phyloP scores from a whole-genome alignment of 768 basidiomycete species.

The Lepiota brunneoincarnata region DNA sequence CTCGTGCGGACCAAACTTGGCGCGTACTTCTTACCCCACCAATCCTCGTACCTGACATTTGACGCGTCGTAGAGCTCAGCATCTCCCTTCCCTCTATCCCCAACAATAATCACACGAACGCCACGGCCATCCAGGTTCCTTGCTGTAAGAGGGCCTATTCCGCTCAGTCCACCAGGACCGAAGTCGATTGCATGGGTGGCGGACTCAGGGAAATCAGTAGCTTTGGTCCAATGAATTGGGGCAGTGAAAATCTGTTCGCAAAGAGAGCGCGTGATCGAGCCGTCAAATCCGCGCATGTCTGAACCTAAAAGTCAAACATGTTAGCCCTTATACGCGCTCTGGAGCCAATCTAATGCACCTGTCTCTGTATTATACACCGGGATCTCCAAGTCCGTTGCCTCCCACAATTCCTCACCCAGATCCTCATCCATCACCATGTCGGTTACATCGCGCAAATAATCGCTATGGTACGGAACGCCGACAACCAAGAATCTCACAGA shows the following conservation, averaged over 20 bases:
- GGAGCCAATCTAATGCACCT: slow-evolving; percentile 50
- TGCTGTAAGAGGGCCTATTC: slow-evolving; percentile 88
- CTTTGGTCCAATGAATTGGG: slow-evolving; percentile 91
- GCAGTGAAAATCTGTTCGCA: slow-evolving; percentile 92
- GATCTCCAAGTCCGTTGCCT: slow-evolving; percentile 62
- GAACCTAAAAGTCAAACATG: slow-evolving; percentile 50
- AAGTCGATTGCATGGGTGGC: slow-evolving; percentile 97
- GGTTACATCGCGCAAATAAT: slow-evolving; percentile 72
- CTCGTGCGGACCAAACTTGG: slow-evolving; percentile 87
- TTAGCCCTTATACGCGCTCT: slow-evolving; percentile 13
- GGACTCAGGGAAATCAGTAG: slow-evolving; percentile 83
- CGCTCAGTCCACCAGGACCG: slow-evolving; percentile 91
- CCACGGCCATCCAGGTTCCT: slow-evolving; percentile 93
- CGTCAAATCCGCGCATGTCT: slow-evolving; percentile 69
- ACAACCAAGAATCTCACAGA: slow-evolving; percentile 93
- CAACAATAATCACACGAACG: slow-evolving; percentile 83
- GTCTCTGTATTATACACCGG: slow-evolving; percentile 92
- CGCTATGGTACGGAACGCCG: slow-evolving; percentile 94
- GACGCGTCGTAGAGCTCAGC: slow-evolving; percentile 77
- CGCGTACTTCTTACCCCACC: slow-evolving; percentile 90
- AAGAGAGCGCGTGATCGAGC: slow-evolving; percentile 81
- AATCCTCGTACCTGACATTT: slow-evolving; percentile 71
- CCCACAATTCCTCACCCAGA: slow-evolving; percentile 78
- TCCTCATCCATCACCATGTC: slow-evolving; percentile 78
- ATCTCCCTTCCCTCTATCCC: slow-evolving; percentile 87